A percentile compares a stretch with the other conserved stretches of the same genome.
Evolutionary conservation across 768 basidiomycete species (phyloP).

Genomic region (Lactarius psammicola): DNA sequence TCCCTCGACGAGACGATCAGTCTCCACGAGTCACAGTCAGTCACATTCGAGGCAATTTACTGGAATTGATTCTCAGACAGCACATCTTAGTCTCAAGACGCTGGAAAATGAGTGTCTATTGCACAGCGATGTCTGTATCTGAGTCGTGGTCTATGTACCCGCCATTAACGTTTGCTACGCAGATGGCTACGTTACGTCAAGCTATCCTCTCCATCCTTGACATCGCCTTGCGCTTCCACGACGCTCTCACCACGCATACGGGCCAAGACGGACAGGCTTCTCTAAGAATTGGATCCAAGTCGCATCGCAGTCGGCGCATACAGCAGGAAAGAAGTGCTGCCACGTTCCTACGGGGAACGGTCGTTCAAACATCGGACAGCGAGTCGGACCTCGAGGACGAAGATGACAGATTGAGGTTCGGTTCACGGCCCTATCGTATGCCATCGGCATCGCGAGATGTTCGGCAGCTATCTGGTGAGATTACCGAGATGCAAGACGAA

Average conservation of each 20-base stretch:
- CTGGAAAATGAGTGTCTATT: conserved; percentile 64
- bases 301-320: conserved; percentile 63
- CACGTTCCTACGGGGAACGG: conserved; percentile 34
- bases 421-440: conserved; percentile 44
- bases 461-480: conserved; percentile 46
- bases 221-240: conserved; percentile 68
- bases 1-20: conserved; percentile 78
- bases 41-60: conserved; percentile 16
- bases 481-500: conserved; percentile 67
- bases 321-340: conserved; percentile 53
- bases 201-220: conserved; percentile 70
- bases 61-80: conserved; percentile 6
- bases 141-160: not conserved
- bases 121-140: conserved; percentile 50
- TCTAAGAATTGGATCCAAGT: conserved; percentile 49
- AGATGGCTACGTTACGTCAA: conserved; percentile 65
- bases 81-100: conserved; percentile 51
- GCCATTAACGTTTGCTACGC: conserved; percentile 12
- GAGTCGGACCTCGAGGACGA: conserved; percentile 34
- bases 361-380: conserved; percentile 44
- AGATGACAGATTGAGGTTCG: conserved; percentile 27
- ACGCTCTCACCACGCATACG: conserved; percentile 57
- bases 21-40: conserved; percentile 69
- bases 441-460: conserved; percentile 42
- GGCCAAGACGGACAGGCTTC: conserved; percentile 54